Conservation (phyloP, 495 filamentous ascomycete genomes). For the Clavariopsis aquatica region DNA sequence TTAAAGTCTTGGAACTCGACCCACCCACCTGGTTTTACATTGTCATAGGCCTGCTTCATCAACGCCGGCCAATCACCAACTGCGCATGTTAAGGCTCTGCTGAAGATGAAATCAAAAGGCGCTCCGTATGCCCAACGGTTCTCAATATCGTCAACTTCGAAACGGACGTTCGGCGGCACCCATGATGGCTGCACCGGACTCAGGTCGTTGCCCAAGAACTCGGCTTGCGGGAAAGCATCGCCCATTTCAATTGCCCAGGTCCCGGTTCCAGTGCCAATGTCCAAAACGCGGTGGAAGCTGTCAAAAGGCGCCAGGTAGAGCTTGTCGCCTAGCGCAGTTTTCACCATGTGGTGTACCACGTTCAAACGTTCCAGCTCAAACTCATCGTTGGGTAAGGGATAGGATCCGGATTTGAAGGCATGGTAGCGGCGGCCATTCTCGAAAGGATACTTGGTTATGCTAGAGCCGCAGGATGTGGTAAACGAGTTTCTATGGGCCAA, state of each 20-base stretch:
- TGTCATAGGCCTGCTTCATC: constrained; percentile 18
- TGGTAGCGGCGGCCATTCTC: constrained; percentile 41
- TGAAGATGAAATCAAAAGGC: constrained; percentile 33
- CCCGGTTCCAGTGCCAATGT: constrained; percentile 35
- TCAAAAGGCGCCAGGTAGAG: constrained; percentile 19
- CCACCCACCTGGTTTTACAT: constrained; percentile 29
- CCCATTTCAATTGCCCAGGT: constrained; percentile 36
- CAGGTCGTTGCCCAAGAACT: constrained; percentile 33
- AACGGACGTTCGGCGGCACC: constrained; percentile 35
- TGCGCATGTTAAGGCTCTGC: constrained; percentile 9
- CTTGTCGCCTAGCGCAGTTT: constrained; percentile 26
- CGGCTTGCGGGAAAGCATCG: constrained; percentile 14
- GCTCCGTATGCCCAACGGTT: constrained; percentile 25
- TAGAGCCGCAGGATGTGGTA: constrained; percentile 22
- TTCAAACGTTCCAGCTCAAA: constrained; percentile 45
- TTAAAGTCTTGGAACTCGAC: constrained; percentile 36
- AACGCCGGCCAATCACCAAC: constrained; percentile 28
- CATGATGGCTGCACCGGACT: constrained; percentile 36
- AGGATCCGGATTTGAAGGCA: constrained; percentile 30
- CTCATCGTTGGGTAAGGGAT: constrained; percentile 36
- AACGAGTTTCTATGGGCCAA: constrained; percentile 20
- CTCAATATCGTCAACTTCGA: constrained; percentile 37
- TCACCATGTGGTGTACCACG: constrained; percentile 49
- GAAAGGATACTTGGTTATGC: constrained; percentile 27
- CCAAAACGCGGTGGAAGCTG: constrained; percentile 21